phyloP scores from a whole-genome alignment of 345 rosid species.

The Salix caprea region DNA sequence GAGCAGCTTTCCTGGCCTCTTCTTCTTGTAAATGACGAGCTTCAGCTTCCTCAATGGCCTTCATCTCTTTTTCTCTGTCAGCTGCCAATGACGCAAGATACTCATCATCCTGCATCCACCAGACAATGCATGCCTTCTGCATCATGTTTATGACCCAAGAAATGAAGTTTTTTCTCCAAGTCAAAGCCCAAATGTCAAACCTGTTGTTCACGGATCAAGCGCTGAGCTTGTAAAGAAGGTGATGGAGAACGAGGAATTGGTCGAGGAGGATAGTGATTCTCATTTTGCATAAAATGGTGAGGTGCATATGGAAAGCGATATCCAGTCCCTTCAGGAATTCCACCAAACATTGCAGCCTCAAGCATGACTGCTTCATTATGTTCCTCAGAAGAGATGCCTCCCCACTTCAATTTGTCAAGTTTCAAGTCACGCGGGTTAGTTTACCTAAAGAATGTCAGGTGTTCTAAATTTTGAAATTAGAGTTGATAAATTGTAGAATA shows the following conservation, averaged over 20 bases:
- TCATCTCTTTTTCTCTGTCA: conserved; percentile 87
- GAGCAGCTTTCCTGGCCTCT: conserved; percentile 68
- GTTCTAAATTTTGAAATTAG: background rate
- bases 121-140: conserved; percentile 2
- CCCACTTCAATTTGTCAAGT: conserved; percentile 60
- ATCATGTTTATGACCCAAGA: background rate
- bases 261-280: conserved; percentile 44
- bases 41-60: conserved; percentile 80
- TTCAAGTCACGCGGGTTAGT: conserved; percentile 12
- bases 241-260: conserved; percentile 73
- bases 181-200: conserved; percentile 29
- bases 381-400: conserved; percentile 96
- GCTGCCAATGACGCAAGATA: conserved; percentile 94
- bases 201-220: conserved; percentile 97
- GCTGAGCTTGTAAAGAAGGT: conserved; percentile 90
- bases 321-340: conserved; percentile 76
- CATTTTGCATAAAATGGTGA: conserved; percentile 51
- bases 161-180: background rate
- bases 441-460: background rate
- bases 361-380: conserved; percentile 99
- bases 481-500: background rate
- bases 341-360: conserved; percentile 99
- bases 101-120: conserved; percentile 77
- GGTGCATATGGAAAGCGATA: conserved; percentile 59
- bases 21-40: conserved; percentile 68